Conservation (phyloP, 2,329 filamentous ascomycete species). For the Aureobasidium sp. region DNA sequence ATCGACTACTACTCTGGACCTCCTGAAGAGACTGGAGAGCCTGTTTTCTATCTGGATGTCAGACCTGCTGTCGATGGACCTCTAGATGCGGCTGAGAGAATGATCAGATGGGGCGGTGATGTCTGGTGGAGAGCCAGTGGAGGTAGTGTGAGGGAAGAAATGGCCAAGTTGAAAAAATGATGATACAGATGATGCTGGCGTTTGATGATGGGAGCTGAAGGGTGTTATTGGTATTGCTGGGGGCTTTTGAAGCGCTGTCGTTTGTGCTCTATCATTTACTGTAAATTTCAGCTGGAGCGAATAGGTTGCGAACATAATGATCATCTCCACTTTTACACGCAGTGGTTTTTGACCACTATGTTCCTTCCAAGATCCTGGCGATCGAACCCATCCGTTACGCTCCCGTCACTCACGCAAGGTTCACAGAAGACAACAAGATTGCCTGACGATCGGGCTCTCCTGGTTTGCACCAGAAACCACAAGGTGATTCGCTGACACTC, state of each 20-base stretch:
- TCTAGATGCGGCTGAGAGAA: conserved; percentile 68
- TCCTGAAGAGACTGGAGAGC: conserved; percentile 80
- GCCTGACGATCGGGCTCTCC: too few species aligned
- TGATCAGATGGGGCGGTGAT: conserved; percentile 85
- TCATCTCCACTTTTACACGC: neutral
- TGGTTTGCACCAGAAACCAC: too few species aligned
- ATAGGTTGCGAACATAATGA: neutral
- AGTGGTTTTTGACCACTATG: too few species aligned
- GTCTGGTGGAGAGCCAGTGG: conserved; percentile 88
- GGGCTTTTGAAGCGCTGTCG: neutral
- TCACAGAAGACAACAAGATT: too few species aligned
- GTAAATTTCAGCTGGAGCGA: too few species aligned
- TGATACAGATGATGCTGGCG: neutral
- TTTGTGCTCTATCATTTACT: too few species aligned
- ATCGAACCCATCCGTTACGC: too few species aligned
- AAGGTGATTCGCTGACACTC: too few species aligned
- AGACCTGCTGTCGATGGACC: conserved; percentile 80
- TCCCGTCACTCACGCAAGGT: too few species aligned
- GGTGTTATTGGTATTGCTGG: neutral
- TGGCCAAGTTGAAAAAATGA: conserved; percentile 21
- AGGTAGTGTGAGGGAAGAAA: conserved; percentile 51
- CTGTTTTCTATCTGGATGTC: conserved; percentile 93
- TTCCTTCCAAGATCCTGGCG: too few species aligned
- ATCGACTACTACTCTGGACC: conserved; percentile 93
- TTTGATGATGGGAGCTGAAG: neutral